Evolutionary conservation across 2,329 filamentous ascomycete species (phyloP).

Genomic region (Fusarium armeniacum): DNA sequence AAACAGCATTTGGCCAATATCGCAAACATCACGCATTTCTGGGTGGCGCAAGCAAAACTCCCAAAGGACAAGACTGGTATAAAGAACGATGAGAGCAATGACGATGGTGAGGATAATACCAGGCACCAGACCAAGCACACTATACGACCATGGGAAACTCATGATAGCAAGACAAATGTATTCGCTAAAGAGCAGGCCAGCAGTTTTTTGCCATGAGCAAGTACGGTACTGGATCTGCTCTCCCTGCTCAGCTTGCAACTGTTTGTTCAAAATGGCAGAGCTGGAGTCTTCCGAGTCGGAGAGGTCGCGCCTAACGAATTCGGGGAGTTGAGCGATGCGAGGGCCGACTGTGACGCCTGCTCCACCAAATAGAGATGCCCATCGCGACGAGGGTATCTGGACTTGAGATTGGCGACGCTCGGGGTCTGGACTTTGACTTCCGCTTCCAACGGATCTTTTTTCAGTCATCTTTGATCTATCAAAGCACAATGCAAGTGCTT

Average conservation of each 20-base stretch:
- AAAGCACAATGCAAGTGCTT: constrained; percentile 5
- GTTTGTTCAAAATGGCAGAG: constrained; percentile 68
- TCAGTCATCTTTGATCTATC: constrained; percentile 46
- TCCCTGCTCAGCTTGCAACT: constrained; percentile 81
- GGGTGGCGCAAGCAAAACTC: constrained; percentile 92
- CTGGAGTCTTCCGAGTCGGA: constrained; percentile 63
- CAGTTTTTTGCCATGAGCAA: constrained; percentile 96
- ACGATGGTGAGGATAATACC: constrained; percentile 85
- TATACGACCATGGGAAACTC: constrained; percentile 96
- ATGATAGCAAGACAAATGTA: constrained; percentile 95
- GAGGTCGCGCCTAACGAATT: constrained; percentile 52
- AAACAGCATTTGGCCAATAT: constrained; percentile 95
- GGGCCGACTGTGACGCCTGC: constrained; percentile 61
- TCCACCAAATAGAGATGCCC: constrained; percentile 58
- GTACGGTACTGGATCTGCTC: constrained; percentile 92
- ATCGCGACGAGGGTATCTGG: constrained; percentile 47
- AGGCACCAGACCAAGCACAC: constrained; percentile 86
- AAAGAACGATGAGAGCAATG: constrained; percentile 83
- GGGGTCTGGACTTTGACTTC: constrained; percentile 43
- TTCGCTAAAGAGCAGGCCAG: constrained; percentile 90
- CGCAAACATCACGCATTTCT: constrained; percentile 91
- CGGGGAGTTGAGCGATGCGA: constrained; percentile 64
- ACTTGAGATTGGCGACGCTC: constrained; percentile 42
- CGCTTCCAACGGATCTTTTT: constrained; percentile 37
- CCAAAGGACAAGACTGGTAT: constrained; percentile 77